These are phyloP conservation scores for Colletotrichum noveboracense DNA, from an alignment of 2,329 filamentous ascomycete genomes.

Conservation along the genomic window DNA sequence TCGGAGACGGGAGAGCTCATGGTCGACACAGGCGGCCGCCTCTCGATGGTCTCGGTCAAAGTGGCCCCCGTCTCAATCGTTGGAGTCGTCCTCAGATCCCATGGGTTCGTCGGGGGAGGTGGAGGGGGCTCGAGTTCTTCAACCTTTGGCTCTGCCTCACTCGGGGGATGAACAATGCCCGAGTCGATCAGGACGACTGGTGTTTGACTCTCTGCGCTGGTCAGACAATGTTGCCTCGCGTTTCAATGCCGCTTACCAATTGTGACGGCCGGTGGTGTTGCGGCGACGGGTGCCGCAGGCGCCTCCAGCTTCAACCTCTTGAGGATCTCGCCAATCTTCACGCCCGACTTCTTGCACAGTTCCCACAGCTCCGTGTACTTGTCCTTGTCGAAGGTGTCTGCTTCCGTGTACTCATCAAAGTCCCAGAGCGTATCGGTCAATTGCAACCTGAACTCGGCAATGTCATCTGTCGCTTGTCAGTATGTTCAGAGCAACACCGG, in stretches of 20 bases:
- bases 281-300: not conserved
- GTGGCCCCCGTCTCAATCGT: not conserved
- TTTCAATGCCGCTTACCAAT: not conserved
- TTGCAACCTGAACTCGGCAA: constrained; percentile 51
- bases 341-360: constrained; percentile 52
- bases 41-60: not conserved
- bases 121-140: constrained; percentile 18
- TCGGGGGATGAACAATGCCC: not conserved
- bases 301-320: constrained; percentile 58
- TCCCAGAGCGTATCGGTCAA: constrained; percentile 59
- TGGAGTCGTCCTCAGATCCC: constrained; percentile 4
- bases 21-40: constrained; percentile 11
- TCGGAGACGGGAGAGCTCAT: constrained; percentile 14
- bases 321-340: constrained; percentile 54
- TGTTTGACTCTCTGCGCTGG: not conserved
- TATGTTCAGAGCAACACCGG: not conserved
- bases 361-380: constrained; percentile 55
- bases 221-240: not conserved
- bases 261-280: not conserved
- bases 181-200: not conserved
- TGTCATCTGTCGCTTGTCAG: constrained; percentile 44
- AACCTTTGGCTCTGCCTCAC: constrained; percentile 2
- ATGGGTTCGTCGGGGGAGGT: constrained; percentile 16
- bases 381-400: constrained; percentile 53
- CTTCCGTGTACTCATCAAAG: constrained; percentile 60